Base-by-base conservation (phyloP, 2,329 filamentous ascomycete species). In the Seiridium unicorne region DNA sequence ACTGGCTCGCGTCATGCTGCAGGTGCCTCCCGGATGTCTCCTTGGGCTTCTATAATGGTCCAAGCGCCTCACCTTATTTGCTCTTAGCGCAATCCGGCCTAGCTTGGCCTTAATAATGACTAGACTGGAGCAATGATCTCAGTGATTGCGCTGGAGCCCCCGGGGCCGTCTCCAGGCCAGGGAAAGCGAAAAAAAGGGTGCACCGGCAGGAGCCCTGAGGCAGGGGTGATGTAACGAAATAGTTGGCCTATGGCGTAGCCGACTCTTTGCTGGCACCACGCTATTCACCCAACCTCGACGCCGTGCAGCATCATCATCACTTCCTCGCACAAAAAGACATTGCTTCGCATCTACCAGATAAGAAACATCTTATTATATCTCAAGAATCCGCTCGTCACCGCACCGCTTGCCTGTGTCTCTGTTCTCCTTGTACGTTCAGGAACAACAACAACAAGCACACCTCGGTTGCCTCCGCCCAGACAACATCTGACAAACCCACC, bases 201-300 rank as follows among this genome's bases (percentile, higher is more conserved):
- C 31, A 38, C n/a, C n/a, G 26, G n/a, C 40, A 54, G 36, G 38
- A 31, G 7, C 13, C 46, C 26, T 26, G 38, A 26, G 26, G 38
- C 42, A 51, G 56, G 56, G 56, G 48, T 48, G 57, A 59, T 55
- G 57, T 49, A 59, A 46, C 48, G 34, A 54, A 59, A 54, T 55
- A 54, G 40, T 54, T 59, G 48, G 57, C 42, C 57, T 44, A 59
- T 59, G 48, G 11, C 57, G 49, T 55, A 47, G 55, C n/a, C 42
- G 26, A 26, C 38, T 44, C 18, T 51, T 38, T n/a, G 31, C 54
- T 47, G 42, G 42, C 40, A 42, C 38, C 7, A 42, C 38, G 7
- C 38, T 8, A 42, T 42, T 42, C 38, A 42, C 38, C 38, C 38
- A 42, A 26, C 18, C 18, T 26, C 18, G 18, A 26, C 18, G 18